Percentiles rank a stretch among this genome's conserved stretches.
phyloP scores from a whole-genome alignment of 1,139 yeast species.

The Barnettozyma hawaiiensis region DNA sequence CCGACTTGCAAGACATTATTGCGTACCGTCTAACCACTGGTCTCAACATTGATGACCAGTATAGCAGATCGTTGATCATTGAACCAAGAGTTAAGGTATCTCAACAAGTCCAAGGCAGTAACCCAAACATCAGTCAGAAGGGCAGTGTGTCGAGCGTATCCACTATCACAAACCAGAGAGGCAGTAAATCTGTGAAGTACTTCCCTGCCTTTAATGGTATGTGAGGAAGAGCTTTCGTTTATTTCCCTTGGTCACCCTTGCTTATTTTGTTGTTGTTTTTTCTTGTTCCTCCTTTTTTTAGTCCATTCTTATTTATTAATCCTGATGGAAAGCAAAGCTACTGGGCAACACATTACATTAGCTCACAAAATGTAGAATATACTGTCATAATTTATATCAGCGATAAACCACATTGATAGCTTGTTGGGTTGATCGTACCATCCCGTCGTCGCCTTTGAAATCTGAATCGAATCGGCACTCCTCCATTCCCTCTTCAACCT shows the following conservation, averaged over 20 bases:
- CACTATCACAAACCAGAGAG: neutral
- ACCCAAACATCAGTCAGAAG: neutral
- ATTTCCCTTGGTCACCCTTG: too few relatives aligned
- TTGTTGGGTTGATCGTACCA: neutral
- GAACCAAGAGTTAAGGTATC: constrained; percentile 59
- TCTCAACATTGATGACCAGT: constrained; percentile 79
- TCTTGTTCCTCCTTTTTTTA: neutral
- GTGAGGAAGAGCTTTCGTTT: too few relatives aligned
- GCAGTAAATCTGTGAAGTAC: neutral
- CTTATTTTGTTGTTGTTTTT: neutral
- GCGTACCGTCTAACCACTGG: constrained; percentile 43
- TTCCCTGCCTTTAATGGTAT: neutral
- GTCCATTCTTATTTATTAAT: neutral
- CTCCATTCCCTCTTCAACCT: neutral
- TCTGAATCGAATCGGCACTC: neutral
- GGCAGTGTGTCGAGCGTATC: constrained; percentile 7
- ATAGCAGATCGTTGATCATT: constrained; percentile 62
- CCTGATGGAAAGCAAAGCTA: neutral
- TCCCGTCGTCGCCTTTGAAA: neutral
- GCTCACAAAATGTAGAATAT: neutral
- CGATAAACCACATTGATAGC: neutral
- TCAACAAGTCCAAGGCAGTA: constrained; percentile 15
- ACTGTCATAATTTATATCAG: neutral
- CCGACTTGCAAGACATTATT: constrained; percentile 65
- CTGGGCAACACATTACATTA: neutral